Percentiles rank a stretch among this genome's conserved stretches.
phyloP scores from a whole-genome alignment of 78 protist genomes.

The Polysphondylium violaceum region DNA sequence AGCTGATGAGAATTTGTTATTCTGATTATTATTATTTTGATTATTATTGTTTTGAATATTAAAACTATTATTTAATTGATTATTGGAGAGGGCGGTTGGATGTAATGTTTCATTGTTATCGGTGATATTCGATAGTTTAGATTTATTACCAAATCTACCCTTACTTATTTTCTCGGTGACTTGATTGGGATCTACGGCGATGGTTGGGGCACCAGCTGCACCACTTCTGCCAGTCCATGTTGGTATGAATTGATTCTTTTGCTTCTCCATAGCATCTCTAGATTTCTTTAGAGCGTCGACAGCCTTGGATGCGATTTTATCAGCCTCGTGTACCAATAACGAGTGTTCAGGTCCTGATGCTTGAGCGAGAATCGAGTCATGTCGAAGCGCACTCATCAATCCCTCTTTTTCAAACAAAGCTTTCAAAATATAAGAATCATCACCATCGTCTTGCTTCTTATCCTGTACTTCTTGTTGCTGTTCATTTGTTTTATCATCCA shows the following conservation, averaged over 20 bases:
- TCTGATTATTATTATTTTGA: slow-evolving; percentile 7
- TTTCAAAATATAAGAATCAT: slow-evolving; percentile 58
- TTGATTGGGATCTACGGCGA: not conserved
- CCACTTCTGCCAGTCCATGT: slow-evolving; percentile 82
- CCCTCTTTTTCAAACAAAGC: slow-evolving; percentile 52
- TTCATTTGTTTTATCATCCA: no score
- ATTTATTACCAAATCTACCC: slow-evolving; percentile 50
- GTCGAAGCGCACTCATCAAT: slow-evolving; percentile 60
- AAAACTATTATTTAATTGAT: not conserved
- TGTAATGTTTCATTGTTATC: no score
- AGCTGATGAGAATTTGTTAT: slow-evolving; percentile 8
- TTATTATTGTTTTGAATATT: not conserved
- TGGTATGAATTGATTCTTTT: slow-evolving; percentile 15
- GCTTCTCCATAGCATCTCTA: slow-evolving; percentile 11
- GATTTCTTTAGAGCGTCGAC: slow-evolving; percentile 42
- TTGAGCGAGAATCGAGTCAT: slow-evolving; percentile 71
- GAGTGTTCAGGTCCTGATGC: slow-evolving; percentile 34
- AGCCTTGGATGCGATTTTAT: slow-evolving; percentile 76
- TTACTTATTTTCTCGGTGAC: not conserved
- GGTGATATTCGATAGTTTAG: slow-evolving; percentile 30
- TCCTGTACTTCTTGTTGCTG: not conserved
- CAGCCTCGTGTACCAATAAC: slow-evolving; percentile 32
- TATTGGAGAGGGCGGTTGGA: not conserved
- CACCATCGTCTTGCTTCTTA: slow-evolving; percentile 28
- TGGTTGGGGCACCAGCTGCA: slow-evolving; percentile 47